Percentiles rank a stretch among this genome's conserved stretches.
phyloP scores from a whole-genome alignment of 768 basidiomycete genomes.

The Naganishia vaughanmartiniae region DNA sequence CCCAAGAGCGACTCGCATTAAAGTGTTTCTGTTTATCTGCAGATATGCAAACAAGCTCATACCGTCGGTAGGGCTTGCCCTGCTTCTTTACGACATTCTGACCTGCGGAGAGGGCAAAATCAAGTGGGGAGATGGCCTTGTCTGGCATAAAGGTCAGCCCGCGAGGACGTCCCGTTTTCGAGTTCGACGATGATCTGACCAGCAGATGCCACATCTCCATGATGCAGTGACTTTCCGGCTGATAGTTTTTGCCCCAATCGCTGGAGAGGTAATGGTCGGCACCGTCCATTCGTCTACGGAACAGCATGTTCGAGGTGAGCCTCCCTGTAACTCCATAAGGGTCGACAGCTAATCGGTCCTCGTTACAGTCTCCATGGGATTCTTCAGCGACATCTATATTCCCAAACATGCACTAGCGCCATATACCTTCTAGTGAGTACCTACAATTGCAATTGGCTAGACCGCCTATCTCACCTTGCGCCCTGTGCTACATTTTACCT shows the following conservation, averaged over 20 bases:
- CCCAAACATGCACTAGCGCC: slow-evolving; percentile 75
- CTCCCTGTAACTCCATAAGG: not conserved
- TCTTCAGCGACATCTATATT: slow-evolving; percentile 92
- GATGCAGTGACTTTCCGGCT: slow-evolving; percentile 76
- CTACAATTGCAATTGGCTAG: not conserved
- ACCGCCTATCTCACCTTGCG: not conserved
- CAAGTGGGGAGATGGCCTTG: slow-evolving; percentile 85
- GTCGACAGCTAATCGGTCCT: not conserved
- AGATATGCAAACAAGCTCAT: slow-evolving; percentile 75
- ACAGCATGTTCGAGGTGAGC: slow-evolving; percentile 76
- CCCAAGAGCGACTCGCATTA: not conserved
- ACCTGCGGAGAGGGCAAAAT: slow-evolving; percentile 88
- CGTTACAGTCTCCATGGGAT: slow-evolving; percentile 72
- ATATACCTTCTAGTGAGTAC: slow-evolving; percentile 56
- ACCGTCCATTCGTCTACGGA: slow-evolving; percentile 84
- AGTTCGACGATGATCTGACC: not conserved
- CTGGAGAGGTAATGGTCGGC: slow-evolving; percentile 82
- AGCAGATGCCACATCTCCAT: not conserved
- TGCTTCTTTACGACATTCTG: slow-evolving; percentile 82
- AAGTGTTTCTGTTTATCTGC: not conserved
- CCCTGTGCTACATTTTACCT: not conserved
- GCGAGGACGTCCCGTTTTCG: not conserved
- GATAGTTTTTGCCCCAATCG: slow-evolving; percentile 86
- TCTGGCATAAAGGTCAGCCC: slow-evolving; percentile 85
- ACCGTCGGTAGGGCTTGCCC: slow-evolving; percentile 85